Base-by-base conservation (phyloP, 2,329 filamentous ascomycete species). In the Chalara sp. region DNA sequence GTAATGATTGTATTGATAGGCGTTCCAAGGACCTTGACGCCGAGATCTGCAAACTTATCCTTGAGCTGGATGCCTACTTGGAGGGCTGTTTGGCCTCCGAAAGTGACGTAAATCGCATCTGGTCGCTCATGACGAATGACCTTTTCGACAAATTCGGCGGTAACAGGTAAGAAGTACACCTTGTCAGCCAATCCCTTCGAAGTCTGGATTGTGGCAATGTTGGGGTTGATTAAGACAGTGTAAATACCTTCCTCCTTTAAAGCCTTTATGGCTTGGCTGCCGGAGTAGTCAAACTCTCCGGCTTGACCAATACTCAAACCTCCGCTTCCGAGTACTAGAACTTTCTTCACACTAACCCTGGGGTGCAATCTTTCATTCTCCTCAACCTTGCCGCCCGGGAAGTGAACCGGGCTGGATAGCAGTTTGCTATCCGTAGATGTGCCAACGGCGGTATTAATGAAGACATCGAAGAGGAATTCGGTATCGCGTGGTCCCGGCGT, bases 1-100 rank as follows among this genome's bases (percentile, higher is more conserved):
- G 92, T 97, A 71, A 97, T 96, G 71, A 99, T 96, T 45, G 93
- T 97, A 42, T 96, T 87, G 56, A 99, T 97, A 10, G 92, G 91
- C 5, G 93, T 99, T 69, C 93, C 93, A 12, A 99, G 79, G 42
- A 99, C 92, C 72, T 90, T 86, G 63, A 99, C 92, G 43, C 93
- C 93, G 5, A 97, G 86, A 47, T 74, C 78, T 68, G 95, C 89
- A 58, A 99, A 96, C 70, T 97, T 93, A 66, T 97, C 91, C 75
- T 95, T 96, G 64, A 97, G 84, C 71, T 96, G 86, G 53, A 97
- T 97, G 71, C 93, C 93, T 43, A 99, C 93, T 61, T 89, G 84
- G n/a, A 99, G 78, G 39, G 93, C 93, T 32, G 93, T 99, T 71
- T 99, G 93, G 11, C 93, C 93, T 76, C 93, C 93, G 60, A 99